Evolutionary conservation across 169 alveolate genomes (phyloP), one percentile per base, ranked within the genome.

Genomic region (Plasmodium inui): DNA sequence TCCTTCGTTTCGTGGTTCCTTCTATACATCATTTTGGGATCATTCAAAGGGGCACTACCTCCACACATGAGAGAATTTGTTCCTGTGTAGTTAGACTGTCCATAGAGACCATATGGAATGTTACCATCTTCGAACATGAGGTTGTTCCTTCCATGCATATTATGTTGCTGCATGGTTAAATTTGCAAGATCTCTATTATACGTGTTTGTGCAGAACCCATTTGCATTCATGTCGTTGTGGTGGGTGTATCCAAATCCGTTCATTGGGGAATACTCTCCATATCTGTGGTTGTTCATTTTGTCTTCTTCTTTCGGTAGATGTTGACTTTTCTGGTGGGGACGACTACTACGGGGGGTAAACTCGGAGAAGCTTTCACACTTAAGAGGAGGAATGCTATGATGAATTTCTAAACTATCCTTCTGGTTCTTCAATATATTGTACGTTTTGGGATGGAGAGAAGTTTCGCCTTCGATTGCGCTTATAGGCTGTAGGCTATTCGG

Each of bases 61-160:
- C 94, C 94, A 89, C 76, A 89, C 82, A 44, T 80, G 28, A 80
- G 53, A 37, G 85, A 41, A 89, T 89, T 89, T 19, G 89, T 80
- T 57, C 94, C 94, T 22, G 94, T 78, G 41, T 46, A 78, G 71
- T 89, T 89, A 28, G 94, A 78, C 44, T 89, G 94, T 32, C 82
- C 94, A 79, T 89, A 89, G 32, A 89, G 82, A 55, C 94, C 94
- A 79, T 89, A 79, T 57, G 94, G 94, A 34, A 89, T 41, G 39
- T 70, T 79, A 9, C 83, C 94, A 37, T 89, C 90, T 39, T 78
- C 94, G 34, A 89, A 89, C 89, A 79, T 89, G 34, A 89, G 46
- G 71, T 89, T 80, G 71, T 89, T 89, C 53, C 94, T 80, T 39
- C 94, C 94, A 34, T 89, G 89, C 94, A 89, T 89, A 30, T 89